phyloP scores from a whole-genome alignment of 768 basidiomycete genomes.

The Boletus eberwhitei region DNA sequence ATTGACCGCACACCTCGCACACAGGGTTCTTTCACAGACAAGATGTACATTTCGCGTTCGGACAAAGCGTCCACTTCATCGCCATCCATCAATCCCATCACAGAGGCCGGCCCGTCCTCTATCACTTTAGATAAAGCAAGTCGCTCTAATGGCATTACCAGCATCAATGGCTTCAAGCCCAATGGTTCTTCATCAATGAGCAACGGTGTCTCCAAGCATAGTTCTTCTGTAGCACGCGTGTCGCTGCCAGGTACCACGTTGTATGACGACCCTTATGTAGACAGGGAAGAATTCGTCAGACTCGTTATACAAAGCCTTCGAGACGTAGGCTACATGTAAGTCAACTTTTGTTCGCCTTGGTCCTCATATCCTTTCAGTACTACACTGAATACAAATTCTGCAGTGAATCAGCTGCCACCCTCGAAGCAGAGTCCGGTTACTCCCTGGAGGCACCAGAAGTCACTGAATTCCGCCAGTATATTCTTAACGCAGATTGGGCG shows the following conservation, averaged over 20 bases:
- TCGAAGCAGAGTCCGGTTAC: constrained; percentile 93
- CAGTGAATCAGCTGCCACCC: constrained; percentile 83
- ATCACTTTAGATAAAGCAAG: constrained; percentile 32
- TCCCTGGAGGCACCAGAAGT: constrained; percentile 76
- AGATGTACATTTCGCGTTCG: constrained; percentile 53
- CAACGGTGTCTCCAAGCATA: constrained; percentile 52
- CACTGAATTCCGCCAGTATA: constrained; percentile 72
- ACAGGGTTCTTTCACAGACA: constrained; percentile 32
- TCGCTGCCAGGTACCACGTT: constrained; percentile 68
- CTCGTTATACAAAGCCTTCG: constrained; percentile 84
- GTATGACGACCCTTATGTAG: constrained; percentile 74
- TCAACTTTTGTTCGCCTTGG: constrained; percentile 9
- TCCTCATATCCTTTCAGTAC: constrained; percentile 4
- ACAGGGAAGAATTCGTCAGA: constrained; percentile 89
- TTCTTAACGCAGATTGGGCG: constrained; percentile 78
- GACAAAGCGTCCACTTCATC: constrained; percentile 47
- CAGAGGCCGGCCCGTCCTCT: constrained; percentile 54
- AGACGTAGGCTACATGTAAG: constrained; percentile 80
- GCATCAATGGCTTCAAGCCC: constrained; percentile 41
- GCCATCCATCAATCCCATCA: constrained; percentile 40
- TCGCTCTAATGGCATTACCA: constrained; percentile 36
- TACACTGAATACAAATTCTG: constrained; percentile 13
- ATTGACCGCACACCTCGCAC: constrained; percentile 21
- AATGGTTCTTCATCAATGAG: constrained; percentile 40
- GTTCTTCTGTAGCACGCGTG: constrained; percentile 53